Conservation (phyloP, 83 land plant genomes). For the Picea abies region DNA sequence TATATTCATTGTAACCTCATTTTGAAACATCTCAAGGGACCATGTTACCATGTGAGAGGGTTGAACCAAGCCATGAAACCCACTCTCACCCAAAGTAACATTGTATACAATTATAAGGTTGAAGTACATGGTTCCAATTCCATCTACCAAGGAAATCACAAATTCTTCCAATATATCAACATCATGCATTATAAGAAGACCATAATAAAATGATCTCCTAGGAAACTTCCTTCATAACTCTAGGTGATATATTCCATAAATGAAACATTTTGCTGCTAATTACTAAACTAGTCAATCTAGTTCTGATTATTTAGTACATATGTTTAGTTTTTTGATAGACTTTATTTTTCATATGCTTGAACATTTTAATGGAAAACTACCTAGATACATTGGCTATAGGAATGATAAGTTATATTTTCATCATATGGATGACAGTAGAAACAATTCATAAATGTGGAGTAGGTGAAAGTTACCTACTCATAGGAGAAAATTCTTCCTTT, state of each 20-base stretch:
- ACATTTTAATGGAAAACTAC: slow-evolving; percentile 84
- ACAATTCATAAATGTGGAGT: slow-evolving; percentile 69
- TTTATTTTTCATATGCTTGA: slow-evolving; percentile 68
- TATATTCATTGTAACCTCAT: no score
- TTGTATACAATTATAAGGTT: no score
- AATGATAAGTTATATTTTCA: slow-evolving; percentile 54
- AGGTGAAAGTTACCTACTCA: slow-evolving; percentile 84
- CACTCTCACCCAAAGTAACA: no score
- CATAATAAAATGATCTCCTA: no score
- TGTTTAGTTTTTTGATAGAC: background rate
- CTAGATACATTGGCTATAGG: slow-evolving; percentile 82
- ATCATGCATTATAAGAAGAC: no score
- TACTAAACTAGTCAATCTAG: background rate
- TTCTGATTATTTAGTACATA: background rate
- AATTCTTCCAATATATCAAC: no score
- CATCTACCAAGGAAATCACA: no score
- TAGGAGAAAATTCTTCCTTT: slow-evolving; percentile 91
- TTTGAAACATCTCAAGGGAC: no score
- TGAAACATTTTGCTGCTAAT: background rate
- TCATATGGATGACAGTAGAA: slow-evolving; percentile 92
- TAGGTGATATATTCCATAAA: background rate
- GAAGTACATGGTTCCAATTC: no score
- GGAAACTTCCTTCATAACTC: no score
- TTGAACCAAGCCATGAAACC: no score
- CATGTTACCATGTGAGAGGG: no score